phyloP scores from a whole-genome alignment of 2,329 filamentous ascomycete genomes.

The Penicillium sp. region DNA sequence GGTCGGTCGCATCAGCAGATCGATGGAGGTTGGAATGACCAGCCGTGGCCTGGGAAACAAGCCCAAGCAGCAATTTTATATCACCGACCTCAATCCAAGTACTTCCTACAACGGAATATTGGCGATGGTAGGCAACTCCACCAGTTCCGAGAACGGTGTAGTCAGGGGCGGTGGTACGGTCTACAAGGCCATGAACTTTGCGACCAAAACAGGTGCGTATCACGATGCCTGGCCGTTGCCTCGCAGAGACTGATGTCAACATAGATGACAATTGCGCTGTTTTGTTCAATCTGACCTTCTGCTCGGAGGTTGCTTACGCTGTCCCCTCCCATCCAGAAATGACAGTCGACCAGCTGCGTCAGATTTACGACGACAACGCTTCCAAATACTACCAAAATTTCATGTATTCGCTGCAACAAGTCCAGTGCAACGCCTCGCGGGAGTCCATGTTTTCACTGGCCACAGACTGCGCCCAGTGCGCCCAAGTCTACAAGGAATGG shows the following conservation, averaged over 20 bases:
- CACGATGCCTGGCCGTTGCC: constrained; percentile 19
- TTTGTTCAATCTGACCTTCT: constrained; percentile 82
- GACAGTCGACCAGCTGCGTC: constrained; percentile 56
- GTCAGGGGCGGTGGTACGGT: constrained; percentile 70
- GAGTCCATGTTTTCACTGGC: constrained; percentile 76
- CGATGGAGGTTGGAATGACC: constrained; percentile 60
- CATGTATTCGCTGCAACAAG: constrained; percentile 70
- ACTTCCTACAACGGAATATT: constrained; percentile 68
- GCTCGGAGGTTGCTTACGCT: constrained; percentile 80
- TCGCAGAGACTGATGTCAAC: not conserved
- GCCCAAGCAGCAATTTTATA: constrained; percentile 83
- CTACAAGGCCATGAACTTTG: constrained; percentile 65
- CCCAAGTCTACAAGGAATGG: constrained; percentile 81
- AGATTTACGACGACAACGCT: constrained; percentile 74
- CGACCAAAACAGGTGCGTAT: constrained; percentile 64
- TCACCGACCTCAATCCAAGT: constrained; percentile 66
- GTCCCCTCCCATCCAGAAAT: constrained; percentile 74
- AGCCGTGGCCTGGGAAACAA: constrained; percentile 58
- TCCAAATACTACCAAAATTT: constrained; percentile 67
- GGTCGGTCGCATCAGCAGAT: constrained; percentile 56
- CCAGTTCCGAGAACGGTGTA: constrained; percentile 48
- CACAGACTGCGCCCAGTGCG: constrained; percentile 69
- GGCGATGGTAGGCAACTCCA: constrained; percentile 55
- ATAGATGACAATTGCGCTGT: constrained; percentile 75
- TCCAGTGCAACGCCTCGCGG: constrained; percentile 71